These are phyloP conservation scores for Fusarium lyarnte DNA, from an alignment of 2,329 filamentous ascomycete genomes.

Conservation along the genomic window DNA sequence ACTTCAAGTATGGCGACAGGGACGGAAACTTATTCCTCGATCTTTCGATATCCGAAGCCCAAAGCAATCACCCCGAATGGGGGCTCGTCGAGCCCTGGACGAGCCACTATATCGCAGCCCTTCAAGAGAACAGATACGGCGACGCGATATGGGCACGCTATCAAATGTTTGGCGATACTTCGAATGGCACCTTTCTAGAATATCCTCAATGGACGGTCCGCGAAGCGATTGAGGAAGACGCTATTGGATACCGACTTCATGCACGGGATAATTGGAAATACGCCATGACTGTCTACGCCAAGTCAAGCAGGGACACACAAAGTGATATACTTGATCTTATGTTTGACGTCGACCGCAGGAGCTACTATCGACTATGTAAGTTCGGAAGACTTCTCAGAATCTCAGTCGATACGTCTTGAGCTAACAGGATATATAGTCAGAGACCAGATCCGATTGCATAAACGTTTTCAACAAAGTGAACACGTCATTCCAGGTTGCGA, in stretches of 20 bases:
- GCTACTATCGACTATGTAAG: not conserved
- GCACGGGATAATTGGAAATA: not conserved
- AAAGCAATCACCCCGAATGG: not conserved
- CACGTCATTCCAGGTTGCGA: not conserved
- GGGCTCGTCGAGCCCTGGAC: not conserved
- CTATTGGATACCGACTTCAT: not conserved
- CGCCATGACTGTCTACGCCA: not conserved
- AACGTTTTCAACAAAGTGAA: not conserved
- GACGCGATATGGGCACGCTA: not conserved
- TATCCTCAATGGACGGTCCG: not conserved
- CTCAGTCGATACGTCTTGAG: accelerated
- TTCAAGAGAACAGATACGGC: not conserved
- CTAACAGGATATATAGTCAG: not conserved
- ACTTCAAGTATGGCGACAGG: not conserved
- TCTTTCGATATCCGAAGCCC: not conserved
- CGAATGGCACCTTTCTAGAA: not conserved
- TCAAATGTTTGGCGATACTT: not conserved
- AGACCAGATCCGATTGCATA: not conserved
- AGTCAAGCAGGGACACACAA: not conserved
- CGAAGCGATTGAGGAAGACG: not conserved
- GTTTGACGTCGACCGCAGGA: not conserved
- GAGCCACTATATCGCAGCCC: not conserved
- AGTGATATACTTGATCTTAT: not conserved
- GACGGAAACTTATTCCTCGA: not conserved
- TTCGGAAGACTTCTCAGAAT: not conserved